Percentiles rank a stretch among this genome's conserved stretches.
Evolutionary conservation across 331 rosid genomes (phyloP).

Genomic region (Saraca asoca): DNA sequence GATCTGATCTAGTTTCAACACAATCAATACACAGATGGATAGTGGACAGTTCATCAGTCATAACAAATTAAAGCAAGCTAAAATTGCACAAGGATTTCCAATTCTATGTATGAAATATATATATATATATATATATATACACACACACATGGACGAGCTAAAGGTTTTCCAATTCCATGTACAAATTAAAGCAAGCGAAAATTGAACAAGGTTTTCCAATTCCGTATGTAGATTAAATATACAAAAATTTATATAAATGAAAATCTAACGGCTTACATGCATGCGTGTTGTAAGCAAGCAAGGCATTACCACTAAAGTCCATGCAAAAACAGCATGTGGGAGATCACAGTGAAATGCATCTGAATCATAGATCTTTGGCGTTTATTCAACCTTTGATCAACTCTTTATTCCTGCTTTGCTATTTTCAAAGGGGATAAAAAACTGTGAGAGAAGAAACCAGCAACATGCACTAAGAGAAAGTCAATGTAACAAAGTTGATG

Average conservation of each 20-base stretch:
- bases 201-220: background rate
- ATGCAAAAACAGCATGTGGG: background rate
- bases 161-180: background rate
- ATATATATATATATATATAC: too few species aligned
- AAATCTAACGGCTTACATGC: constrained; percentile 1
- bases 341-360: constrained; percentile 23
- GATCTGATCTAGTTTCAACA: constrained; percentile 13
- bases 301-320: background rate
- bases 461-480: background rate
- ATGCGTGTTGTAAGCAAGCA: background rate
- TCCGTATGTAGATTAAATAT: too few species aligned
- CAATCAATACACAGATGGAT: background rate
- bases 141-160: too few species aligned
- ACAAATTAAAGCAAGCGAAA: background rate
- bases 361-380: constrained; percentile 3
- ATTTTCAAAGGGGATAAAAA: background rate
- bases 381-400: background rate
- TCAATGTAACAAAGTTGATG: background rate
- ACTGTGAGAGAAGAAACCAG: background rate
- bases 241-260: too few species aligned
- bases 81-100: constrained; percentile 2
- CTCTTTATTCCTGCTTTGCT: too few species aligned
- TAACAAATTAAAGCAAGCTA: background rate
- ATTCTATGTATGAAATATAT: too few species aligned
- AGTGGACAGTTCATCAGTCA: background rate